Conservation (phyloP, 169 alveolate species). For the Sarcocystis neurona region DNA sequence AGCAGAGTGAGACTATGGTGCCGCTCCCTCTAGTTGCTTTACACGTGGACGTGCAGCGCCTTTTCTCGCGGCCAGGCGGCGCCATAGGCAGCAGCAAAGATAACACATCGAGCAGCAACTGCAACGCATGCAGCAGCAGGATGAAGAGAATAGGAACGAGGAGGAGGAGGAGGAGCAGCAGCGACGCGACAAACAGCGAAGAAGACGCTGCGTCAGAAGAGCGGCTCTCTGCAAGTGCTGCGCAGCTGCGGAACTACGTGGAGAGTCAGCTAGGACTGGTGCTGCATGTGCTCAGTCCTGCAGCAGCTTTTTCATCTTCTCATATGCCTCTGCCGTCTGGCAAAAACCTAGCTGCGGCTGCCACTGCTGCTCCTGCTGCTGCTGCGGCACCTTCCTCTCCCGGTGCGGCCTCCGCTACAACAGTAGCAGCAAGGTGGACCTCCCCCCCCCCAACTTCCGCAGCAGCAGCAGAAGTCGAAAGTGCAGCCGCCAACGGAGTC, state of each 20-base stretch:
- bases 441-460: too few relatives aligned
- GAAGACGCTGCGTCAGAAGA: neutral
- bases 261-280: neutral
- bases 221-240: neutral
- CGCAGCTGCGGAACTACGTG: neutral
- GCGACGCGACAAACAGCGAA: neutral
- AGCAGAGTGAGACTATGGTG: neutral
- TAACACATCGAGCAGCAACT: too few relatives aligned
- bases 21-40: slow-evolving; percentile 20
- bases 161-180: too few relatives aligned
- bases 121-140: too few relatives aligned
- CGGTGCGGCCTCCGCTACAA: neutral
- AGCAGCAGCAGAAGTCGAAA: too few relatives aligned
- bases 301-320: neutral
- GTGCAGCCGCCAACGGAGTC: too few relatives aligned
- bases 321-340: too few relatives aligned
- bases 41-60: neutral
- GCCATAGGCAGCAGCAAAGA: too few relatives aligned
- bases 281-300: neutral
- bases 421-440: too few relatives aligned
- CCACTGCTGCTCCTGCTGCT: neutral
- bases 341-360: too few relatives aligned
- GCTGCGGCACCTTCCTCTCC: neutral
- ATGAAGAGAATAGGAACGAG: too few relatives aligned
- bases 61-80: neutral